Percentiles rank a stretch among this genome's conserved stretches.
These are phyloP conservation scores for Ziziphus jujuba DNA, from an alignment of 306 rosid species.

Conservation along the genomic window DNA sequence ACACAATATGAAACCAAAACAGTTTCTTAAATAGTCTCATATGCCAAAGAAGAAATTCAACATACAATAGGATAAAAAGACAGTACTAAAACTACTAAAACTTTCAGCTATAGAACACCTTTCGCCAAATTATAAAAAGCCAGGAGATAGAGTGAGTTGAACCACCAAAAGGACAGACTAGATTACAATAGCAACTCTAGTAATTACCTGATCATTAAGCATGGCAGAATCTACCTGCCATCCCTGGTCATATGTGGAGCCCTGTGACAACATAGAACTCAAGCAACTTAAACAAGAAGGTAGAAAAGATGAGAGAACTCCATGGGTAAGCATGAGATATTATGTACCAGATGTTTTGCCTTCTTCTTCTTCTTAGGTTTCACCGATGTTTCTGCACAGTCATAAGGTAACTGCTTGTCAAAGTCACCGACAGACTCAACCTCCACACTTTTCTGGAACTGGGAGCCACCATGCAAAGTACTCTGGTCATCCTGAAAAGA, in stretches of 20 bases:
- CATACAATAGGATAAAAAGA: too few relatives aligned
- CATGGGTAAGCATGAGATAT: conserved; percentile 19
- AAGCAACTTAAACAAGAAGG: conserved; percentile 31
- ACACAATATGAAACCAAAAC: too few relatives aligned
- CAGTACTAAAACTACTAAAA: too few relatives aligned
- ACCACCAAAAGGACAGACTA: too few relatives aligned
- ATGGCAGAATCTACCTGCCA: conserved; percentile 84
- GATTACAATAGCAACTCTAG: conserved; percentile 9
- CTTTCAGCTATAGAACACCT: too few relatives aligned
- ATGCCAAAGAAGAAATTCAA: too few relatives aligned
- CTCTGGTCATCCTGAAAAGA: conserved; percentile 98
- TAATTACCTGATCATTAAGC: conserved; percentile 64
- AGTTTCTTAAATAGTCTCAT: too few relatives aligned
- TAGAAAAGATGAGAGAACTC: conserved; percentile 15
- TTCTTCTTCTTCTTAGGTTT: conserved; percentile 92
- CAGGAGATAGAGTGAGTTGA: too few relatives aligned
- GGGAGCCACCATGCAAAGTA: conserved; percentile 74
- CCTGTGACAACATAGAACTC: conserved; percentile 52
- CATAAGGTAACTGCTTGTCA: conserved; percentile 74
- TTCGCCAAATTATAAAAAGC: too few relatives aligned
- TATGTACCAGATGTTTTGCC: conserved; percentile 74
- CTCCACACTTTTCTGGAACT: conserved; percentile 81
- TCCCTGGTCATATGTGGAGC: conserved; percentile 70
- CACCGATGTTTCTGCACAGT: conserved; percentile 84
- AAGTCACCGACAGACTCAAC: conserved; percentile 88